Conservation (phyloP, 495 filamentous ascomycete species). For the Penicillium nucicola region DNA sequence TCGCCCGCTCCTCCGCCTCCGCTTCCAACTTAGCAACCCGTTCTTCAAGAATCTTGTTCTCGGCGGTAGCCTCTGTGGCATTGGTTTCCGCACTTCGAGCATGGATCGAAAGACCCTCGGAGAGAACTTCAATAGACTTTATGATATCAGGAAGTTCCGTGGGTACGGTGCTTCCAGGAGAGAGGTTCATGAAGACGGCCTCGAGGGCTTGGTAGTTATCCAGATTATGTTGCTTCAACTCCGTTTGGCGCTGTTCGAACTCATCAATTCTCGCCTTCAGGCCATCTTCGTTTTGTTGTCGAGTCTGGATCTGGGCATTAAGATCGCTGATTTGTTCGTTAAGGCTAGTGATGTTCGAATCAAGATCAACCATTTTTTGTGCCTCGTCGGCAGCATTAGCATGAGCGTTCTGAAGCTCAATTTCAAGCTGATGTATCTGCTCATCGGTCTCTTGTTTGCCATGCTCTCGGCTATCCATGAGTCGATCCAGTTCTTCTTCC, state of each 20-base stretch:
- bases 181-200: conserved; percentile 59
- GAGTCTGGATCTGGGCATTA: conserved; percentile 49
- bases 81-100: conserved; percentile 39
- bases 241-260: conserved; percentile 42
- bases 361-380: conserved; percentile 52
- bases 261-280: conserved; percentile 46
- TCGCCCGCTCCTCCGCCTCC: conserved; percentile 38
- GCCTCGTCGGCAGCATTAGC: conserved; percentile 55
- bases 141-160: conserved; percentile 56
- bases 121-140: conserved; percentile 60
- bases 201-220: conserved; percentile 55
- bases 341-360: background rate
- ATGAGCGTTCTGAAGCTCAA: conserved; percentile 62
- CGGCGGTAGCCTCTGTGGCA: conserved; percentile 31
- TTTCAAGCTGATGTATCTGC: conserved; percentile 62
- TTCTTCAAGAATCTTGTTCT: conserved; percentile 49
- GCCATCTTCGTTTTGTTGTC: conserved; percentile 48
- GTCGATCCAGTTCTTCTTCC: conserved; percentile 84
- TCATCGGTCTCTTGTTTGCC: conserved; percentile 68
- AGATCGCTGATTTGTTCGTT: background rate
- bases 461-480: conserved; percentile 78
- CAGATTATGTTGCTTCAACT: conserved; percentile 48
- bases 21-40: conserved; percentile 40
- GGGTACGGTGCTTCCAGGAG: conserved; percentile 53
- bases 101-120: conserved; percentile 52